Base-by-base conservation (phyloP, 768 basidiomycete genomes). In the Russula abietina region DNA sequence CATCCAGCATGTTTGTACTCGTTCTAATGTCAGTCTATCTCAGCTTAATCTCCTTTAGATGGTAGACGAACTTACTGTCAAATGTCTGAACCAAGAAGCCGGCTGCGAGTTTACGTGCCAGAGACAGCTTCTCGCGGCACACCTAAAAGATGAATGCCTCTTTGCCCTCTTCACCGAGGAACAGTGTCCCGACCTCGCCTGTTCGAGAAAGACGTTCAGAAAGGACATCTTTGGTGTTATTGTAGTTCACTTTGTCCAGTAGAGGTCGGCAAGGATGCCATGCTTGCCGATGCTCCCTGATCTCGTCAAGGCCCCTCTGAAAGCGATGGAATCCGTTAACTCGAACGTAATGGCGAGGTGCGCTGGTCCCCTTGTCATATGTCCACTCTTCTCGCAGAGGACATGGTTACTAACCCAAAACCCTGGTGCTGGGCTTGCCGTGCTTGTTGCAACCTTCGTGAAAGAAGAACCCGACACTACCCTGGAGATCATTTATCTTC, bases 11-110 rank as follows among this genome's bases (percentile, higher is more conserved):
- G 89, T 89, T 65, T 69, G 87, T 77, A 7, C 54, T 38, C 26
- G 16, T 51, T 26, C n/a, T 45, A 10, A 22, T 22, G 9, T n/a
- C 28, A 8, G 49, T 33, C 61, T 48, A 55, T 38, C 61, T n/a
- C 39, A 39, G 4, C 57, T 60, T 3, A 26, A 9, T 33, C 28
- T 32, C 51, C 14, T 1, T 55, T 66, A 93, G 90, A 81, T 93
- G 57, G 91, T 92, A 49, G 91, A 93, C 65, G 91, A 93, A 75
- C 79, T 93, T 49, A 48, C 80, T 16, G 89, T 93, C 0, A 82
- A 86, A 71, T 93, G 91, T 72, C 79, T 83, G 8, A 78, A 89
- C 61, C 77, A 77, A 26, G 65, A 69, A 17, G 75, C 78, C 2
- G 91, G 90, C 11, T 93, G 91, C 69, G 66, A 70, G 6, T 73